Conservation (phyloP, 108 stramenopile species). For the Phaeodactylum tricornutum region DNA sequence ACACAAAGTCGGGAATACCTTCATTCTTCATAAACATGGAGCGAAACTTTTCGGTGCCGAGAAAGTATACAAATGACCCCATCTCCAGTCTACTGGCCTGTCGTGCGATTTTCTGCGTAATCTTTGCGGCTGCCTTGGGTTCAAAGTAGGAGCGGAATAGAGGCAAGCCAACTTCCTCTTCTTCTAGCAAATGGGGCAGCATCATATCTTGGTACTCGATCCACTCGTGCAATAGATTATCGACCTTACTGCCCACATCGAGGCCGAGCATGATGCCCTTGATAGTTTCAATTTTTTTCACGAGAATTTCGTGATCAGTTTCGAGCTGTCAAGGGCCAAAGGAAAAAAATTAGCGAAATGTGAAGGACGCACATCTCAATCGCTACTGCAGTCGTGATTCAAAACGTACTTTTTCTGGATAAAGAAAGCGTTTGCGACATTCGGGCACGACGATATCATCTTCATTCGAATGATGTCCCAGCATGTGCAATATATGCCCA, state of each 20-base stretch:
- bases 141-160: constrained; percentile 27
- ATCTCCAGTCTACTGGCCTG: constrained; percentile 7
- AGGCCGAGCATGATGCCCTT: constrained; percentile 10
- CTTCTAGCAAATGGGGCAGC: constrained; percentile 30
- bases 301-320: constrained; percentile 25
- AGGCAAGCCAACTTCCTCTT: constrained; percentile 22
- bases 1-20: too few species aligned
- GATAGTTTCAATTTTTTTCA: constrained; percentile 17
- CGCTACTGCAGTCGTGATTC: too few species aligned
- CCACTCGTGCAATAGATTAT: constrained; percentile 9
- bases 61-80: constrained; percentile 14
- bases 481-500: too few species aligned
- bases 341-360: background rate
- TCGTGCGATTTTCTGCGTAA: constrained; percentile 7
- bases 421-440: too few species aligned
- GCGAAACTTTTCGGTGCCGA: too few species aligned
- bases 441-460: too few species aligned
- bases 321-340: background rate
- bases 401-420: too few species aligned
- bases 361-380: too few species aligned
- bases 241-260: constrained; percentile 16
- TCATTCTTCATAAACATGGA: too few species aligned
- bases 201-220: constrained; percentile 17
- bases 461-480: too few species aligned
- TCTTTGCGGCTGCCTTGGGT: constrained; percentile 8